Base-by-base conservation (phyloP, 106 monocot genomes). In the Phalaenopsis aphrodite region DNA sequence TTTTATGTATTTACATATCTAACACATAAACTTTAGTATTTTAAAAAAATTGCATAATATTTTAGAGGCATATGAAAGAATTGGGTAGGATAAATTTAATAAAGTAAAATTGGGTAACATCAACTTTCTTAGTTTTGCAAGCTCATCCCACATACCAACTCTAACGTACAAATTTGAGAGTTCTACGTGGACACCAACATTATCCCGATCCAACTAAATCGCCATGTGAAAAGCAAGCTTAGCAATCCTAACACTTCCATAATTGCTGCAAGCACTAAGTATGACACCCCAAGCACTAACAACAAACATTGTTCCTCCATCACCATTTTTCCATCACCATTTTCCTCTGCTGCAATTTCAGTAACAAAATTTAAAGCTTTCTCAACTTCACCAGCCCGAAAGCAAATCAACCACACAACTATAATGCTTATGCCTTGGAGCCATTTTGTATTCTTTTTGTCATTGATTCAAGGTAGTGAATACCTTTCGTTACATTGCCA, bases 321-420 rank as follows among this genome's bases (percentile, higher is more conserved):
- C 56, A 56, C 49, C 71, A 21, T 68, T 49, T 4, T 77, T 11
- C 24, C 75, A 41, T 73, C 56, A 56, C 49, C 71, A 21, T 68
- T 49, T 4, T 77, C 36, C 15, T n/a, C 42, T 8, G 77, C n/a
- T 17, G 39, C 58, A 42, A 85, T 67, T 48, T 87, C 82, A 39
- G 75, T 83, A 5, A 83, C 81, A 75, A 94, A 82, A 49, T 84
- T 65, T 89, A 84, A 89, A 17, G 89, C 91, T 64, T 66, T 82
- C 41, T 78, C 78, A 78, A 89, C 39, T n/a, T 86, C 83, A n/a
- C 91, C 94, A 14, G 85, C 91, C 48, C 71, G 83, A 91, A 17
- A 94, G 86, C 86, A 94, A 82, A 67, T 87, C 83, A 76, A 88
- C 82, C 17, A 91, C 83, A 73, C 94, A 94, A 37, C 89, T 77